Base-by-base conservation (phyloP, 2,329 filamentous ascomycete genomes). In the Myriangium duriaei region DNA sequence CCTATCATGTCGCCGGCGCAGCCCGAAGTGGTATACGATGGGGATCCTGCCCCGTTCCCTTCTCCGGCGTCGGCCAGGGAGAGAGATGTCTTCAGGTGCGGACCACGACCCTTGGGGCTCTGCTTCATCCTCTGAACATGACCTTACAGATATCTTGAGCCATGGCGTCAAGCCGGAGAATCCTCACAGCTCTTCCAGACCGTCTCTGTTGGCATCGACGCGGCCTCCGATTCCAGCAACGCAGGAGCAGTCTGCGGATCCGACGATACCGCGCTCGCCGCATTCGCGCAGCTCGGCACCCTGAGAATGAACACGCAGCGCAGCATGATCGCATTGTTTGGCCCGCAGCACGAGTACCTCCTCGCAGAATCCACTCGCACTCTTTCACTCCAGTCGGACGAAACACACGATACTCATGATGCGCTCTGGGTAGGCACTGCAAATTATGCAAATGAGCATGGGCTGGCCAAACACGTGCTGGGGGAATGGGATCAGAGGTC, bases 281-380 rank as follows among this genome's bases (percentile, higher is more conserved):
- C 62, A 4, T 61, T 64, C 41, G 58, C 68, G 4, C 70, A 74
- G 49, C 56, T 74, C 15, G 63, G 62, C 18, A 58, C 68, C 7
- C 58, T 72, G 39, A 58, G 68, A 1, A 55, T 71, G 29, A 56
- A 61, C 11, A 61, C 61, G 17, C 62, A 65, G 42, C 61, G 69
- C 26, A 61, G 59, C 30, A 63, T 72, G 53, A 61, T 72, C 14
- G 67, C 66, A 34, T 52, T 72, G 12, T 62, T 70, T 36, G 65
- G 67, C 42, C 51, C 52, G 4, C 52, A 56, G 3, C 58, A 55
- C 9, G 66, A 72, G 51, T 69, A 65, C 39, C 62, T 72, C 34
- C 58, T 73, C 30, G 67, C 67, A 26, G 69, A 72, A 46, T 63
- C 64, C 6, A 71, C 69, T 1, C 59, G 58, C 32, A 64, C 60